A percentile compares a stretch with the other conserved stretches of the same genome.
phyloP scores from a whole-genome alignment of 2,329 filamentous ascomycete genomes.

The Berkeleyomyces basicola region DNA sequence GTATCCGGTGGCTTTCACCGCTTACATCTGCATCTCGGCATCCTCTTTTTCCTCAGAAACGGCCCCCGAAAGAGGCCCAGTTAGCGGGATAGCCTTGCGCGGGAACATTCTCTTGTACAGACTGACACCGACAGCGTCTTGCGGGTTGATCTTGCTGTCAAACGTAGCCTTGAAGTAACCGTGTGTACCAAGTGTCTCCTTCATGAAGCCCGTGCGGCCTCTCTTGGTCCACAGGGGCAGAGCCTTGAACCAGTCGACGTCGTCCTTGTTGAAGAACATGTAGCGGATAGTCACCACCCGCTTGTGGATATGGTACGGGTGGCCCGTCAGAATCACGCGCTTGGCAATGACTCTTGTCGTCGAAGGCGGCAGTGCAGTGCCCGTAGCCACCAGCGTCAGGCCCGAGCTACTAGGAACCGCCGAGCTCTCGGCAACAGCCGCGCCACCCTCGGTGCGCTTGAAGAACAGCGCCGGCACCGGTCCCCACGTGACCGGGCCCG shows the following conservation, averaged over 20 bases:
- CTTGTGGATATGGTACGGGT: constrained; percentile 98
- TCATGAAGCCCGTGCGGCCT: constrained; percentile 77
- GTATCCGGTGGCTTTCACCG: neutral
- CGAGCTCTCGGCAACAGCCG: constrained; percentile 26
- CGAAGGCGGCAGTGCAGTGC: constrained; percentile 66
- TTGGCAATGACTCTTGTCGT: constrained; percentile 77
- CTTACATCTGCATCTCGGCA: constrained; percentile 14
- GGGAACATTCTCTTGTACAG: constrained; percentile 79
- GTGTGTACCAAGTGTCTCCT: constrained; percentile 87
- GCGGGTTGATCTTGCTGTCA: constrained; percentile 86
- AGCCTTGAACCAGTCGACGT: constrained; percentile 96
- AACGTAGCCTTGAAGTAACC: constrained; percentile 99
- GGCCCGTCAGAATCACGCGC: constrained; percentile 81
- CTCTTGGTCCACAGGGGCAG: constrained; percentile 86
- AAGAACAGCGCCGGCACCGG: constrained; percentile 83
- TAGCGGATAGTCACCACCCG: constrained; percentile 91
- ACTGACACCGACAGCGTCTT: constrained; percentile 84
- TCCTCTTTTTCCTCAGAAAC: constrained; percentile 13
- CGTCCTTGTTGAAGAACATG: constrained; percentile 98
- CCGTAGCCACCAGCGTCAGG: constrained; percentile 66
- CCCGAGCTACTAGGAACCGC: constrained; percentile 26
- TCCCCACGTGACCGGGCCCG: constrained; percentile 84
- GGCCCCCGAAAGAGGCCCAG: constrained; percentile 27
- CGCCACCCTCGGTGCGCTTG: constrained; percentile 36
- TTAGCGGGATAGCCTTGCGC: constrained; percentile 39